These are phyloP conservation scores for Aureobasidium lini DNA, from an alignment of 2,329 filamentous ascomycete species.

Conservation along the genomic window DNA sequence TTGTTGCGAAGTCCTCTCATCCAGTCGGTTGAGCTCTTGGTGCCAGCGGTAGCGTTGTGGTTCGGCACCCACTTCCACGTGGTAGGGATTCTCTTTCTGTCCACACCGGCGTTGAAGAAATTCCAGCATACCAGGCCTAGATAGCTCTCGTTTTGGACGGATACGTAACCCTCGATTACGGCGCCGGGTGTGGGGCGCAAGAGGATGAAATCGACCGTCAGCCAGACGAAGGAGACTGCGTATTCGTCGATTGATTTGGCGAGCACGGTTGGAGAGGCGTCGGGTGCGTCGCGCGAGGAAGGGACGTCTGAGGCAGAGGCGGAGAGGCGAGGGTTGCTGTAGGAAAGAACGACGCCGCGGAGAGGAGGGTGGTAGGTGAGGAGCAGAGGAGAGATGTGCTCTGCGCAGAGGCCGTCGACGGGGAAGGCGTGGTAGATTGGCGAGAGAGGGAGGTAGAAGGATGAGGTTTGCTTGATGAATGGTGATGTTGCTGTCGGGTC, in stretches of 20 bases:
- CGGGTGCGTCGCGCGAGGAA: constrained; percentile 29
- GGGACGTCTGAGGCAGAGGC: constrained; percentile 42
- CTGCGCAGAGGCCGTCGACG: constrained; percentile 61
- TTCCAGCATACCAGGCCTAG: constrained; percentile 85
- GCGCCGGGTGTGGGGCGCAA: constrained; percentile 69
- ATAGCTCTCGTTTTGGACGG: constrained; percentile 81
- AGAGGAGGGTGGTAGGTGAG: constrained; percentile 70
- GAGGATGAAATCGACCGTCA: constrained; percentile 78
- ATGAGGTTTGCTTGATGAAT: constrained; percentile 71
- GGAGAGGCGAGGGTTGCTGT: constrained; percentile 60
- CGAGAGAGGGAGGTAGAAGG: constrained; percentile 70
- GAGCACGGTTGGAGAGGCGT: constrained; percentile 27
- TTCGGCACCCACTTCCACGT: constrained; percentile 74
- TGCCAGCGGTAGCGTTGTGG: constrained; percentile 24
- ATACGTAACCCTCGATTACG: constrained; percentile 71
- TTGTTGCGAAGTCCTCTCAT: constrained; percentile 15
- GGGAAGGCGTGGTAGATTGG: constrained; percentile 63
- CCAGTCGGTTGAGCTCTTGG: constrained; percentile 12
- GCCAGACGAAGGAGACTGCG: constrained; percentile 77
- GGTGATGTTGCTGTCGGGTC: constrained; percentile 46
- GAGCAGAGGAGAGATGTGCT: constrained; percentile 66
- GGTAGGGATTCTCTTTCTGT: constrained; percentile 64
- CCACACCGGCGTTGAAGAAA: constrained; percentile 84
- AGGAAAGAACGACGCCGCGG: constrained; percentile 66
- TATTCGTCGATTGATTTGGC: constrained; percentile 63